These are phyloP conservation scores for Exophiala oligosperma DNA, from an alignment of 2,329 filamentous ascomycete species.

Conservation along the genomic window DNA sequence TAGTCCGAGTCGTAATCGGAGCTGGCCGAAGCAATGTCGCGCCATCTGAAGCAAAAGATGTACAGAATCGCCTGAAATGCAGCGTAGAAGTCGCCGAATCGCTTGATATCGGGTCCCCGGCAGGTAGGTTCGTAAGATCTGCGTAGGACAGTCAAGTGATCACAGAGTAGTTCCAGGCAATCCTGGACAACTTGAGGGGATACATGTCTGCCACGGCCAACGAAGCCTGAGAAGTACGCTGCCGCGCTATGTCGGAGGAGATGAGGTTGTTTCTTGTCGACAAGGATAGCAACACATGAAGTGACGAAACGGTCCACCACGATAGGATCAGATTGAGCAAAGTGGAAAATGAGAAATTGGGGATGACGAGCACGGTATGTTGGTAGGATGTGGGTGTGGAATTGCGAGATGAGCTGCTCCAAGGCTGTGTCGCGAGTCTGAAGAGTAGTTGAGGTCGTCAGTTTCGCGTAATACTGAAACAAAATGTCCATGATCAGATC, in stretches of 20 bases:
- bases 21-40: constrained; percentile 66
- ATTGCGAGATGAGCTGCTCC: constrained; percentile 79
- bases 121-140: constrained; percentile 70
- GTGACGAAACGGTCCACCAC: constrained; percentile 82
- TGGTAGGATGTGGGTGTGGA: constrained; percentile 82
- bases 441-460: constrained; percentile 37
- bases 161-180: constrained; percentile 76
- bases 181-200: constrained; percentile 73
- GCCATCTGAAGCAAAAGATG: constrained; percentile 98
- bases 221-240: constrained; percentile 91
- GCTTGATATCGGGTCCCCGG: constrained; percentile 79
- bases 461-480: constrained; percentile 75
- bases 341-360: constrained; percentile 95
- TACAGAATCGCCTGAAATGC: constrained; percentile 88
- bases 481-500: constrained; percentile 86
- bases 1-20: constrained; percentile 57
- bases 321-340: constrained; percentile 76
- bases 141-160: constrained; percentile 75
- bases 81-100: constrained; percentile 82
- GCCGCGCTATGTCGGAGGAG: constrained; percentile 80
- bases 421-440: constrained; percentile 71
- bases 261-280: constrained; percentile 67
- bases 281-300: constrained; percentile 70
- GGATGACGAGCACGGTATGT: constrained; percentile 90
- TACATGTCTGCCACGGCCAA: constrained; percentile 84